These are phyloP conservation scores for Ceratocystis alfenasii DNA, from an alignment of 2,329 filamentous ascomycete genomes.

Conservation along the genomic window DNA sequence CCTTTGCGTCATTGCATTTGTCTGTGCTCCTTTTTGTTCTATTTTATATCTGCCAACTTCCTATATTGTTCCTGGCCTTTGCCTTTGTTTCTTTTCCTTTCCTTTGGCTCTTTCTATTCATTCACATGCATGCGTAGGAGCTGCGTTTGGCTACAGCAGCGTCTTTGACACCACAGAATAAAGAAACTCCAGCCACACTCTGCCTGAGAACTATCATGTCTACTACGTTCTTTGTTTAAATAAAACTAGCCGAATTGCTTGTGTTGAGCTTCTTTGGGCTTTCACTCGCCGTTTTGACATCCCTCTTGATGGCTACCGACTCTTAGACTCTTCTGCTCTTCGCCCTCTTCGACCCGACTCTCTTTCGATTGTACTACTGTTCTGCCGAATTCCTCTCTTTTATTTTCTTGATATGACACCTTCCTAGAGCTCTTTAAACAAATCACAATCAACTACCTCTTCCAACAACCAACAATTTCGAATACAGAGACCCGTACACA, in stretches of 20 bases:
- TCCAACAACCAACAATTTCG: neutral
- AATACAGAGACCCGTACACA: neutral
- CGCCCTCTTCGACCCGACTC: neutral
- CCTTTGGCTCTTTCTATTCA: neutral
- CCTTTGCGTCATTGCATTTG: neutral
- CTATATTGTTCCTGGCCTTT: neutral
- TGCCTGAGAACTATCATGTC: neutral
- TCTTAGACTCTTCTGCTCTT: neutral
- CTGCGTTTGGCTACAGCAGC: neutral
- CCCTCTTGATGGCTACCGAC: neutral
- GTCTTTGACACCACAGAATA: slow-evolving; percentile 1
- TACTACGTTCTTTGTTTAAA: neutral
- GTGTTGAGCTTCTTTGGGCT: neutral
- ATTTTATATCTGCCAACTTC: slow-evolving; percentile 11
- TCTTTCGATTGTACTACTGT: neutral
- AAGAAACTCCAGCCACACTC: neutral
- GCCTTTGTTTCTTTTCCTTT: neutral
- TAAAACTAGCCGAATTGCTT: neutral
- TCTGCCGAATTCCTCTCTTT: too few species aligned
- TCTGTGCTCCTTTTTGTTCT: slow-evolving; percentile 9
- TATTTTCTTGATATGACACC: neutral
- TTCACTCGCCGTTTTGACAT: neutral
- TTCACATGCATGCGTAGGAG: neutral
- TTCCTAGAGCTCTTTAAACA: neutral
- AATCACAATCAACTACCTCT: neutral